Evolutionary conservation across 371 early-diverging fungal genomes (phyloP).

Genomic region (Gilbertella persicaria): DNA sequence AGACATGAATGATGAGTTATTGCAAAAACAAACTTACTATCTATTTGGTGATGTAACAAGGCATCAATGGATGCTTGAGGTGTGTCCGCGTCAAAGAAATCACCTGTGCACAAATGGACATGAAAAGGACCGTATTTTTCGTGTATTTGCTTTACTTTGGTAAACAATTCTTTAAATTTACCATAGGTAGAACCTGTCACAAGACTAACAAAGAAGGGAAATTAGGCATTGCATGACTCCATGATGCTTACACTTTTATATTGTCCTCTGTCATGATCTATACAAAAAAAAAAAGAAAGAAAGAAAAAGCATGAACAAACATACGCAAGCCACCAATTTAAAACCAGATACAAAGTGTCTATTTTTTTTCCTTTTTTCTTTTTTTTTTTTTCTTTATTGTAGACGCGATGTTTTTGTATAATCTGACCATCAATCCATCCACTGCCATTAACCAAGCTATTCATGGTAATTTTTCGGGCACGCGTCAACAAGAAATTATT

Average conservation of each 20-base stretch:
- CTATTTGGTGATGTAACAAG: constrained; percentile 57
- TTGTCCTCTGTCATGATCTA: constrained; percentile 10
- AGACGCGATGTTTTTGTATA: constrained; percentile 84
- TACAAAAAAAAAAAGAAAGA: not conserved
- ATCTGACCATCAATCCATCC: constrained; percentile 85
- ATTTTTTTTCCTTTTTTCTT: not conserved
- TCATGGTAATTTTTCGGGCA: constrained; percentile 93
- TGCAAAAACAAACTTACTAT: constrained; percentile 41
- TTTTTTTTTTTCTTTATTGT: not conserved
- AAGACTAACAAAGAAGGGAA: constrained; percentile 35
- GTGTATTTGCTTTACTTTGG: constrained; percentile 73
- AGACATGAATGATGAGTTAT: not conserved
- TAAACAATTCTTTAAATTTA: constrained; percentile 59
- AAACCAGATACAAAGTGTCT: not conserved
- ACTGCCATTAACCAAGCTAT: constrained; percentile 78
- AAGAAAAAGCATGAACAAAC: not conserved
- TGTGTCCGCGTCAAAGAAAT: constrained; percentile 67
- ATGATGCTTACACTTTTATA: constrained; percentile 18
- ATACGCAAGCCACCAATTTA: not conserved
- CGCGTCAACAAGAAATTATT: constrained; percentile 88
- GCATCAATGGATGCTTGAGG: constrained; percentile 48
- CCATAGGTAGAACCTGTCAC: constrained; percentile 75
- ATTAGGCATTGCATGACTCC: too few relatives aligned
- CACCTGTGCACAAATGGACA: constrained; percentile 75
- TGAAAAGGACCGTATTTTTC: constrained; percentile 87